Percentiles rank a stretch among this genome's conserved stretches.
Evolutionary conservation across 208 protist species (phyloP).

Genomic region (Entamoeba nuttalli): DNA sequence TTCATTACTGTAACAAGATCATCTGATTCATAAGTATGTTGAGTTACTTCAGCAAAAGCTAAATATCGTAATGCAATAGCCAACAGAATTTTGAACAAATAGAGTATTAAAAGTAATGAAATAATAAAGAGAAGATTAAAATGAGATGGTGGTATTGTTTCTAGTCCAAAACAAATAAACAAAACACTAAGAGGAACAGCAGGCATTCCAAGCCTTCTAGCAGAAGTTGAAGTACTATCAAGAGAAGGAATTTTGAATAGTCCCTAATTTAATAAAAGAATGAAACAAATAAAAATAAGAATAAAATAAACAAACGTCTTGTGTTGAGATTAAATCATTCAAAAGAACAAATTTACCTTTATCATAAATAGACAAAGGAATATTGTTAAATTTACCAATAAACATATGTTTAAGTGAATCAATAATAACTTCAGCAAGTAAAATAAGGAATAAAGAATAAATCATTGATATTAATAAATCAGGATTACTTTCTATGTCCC

Average conservation of each 20-base stretch:
- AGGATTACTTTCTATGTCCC: not conserved
- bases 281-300: no score
- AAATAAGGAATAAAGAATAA: not conserved
- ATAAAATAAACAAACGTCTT: not conserved
- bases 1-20: not conserved
- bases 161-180: not conserved
- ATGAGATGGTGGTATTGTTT: not conserved
- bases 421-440: not conserved
- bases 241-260: not conserved
- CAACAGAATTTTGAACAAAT: not conserved
- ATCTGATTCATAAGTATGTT: not conserved
- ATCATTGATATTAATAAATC: not conserved
- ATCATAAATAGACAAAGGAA: not conserved
- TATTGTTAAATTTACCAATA: not conserved
- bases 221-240: not conserved
- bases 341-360: not conserved
- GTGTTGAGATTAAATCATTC: not conserved
- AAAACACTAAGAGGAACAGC: not conserved
- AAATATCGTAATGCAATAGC: not conserved
- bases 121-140: not conserved
- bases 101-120: not conserved
- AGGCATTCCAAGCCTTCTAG: not conserved
- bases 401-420: not conserved
- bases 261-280: not conserved
- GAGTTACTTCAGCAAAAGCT: not conserved